Percentiles rank a stretch among this genome's conserved stretches.
Conservation (phyloP, 805 yeast genomes). For the Kazachstania taianensis region DNA sequence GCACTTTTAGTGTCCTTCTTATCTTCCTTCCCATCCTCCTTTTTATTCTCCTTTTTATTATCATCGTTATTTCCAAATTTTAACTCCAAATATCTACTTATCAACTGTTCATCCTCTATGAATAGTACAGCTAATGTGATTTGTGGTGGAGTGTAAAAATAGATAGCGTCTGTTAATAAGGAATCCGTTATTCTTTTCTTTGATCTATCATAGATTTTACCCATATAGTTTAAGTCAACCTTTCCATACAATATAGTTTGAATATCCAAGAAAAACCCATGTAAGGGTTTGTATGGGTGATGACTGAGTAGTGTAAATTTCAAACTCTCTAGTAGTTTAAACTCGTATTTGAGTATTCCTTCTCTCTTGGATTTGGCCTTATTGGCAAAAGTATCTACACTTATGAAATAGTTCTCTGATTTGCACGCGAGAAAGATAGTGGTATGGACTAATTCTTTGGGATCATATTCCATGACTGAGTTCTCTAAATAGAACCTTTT, state of each 20-base stretch:
- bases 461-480: constrained; percentile 81
- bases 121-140: constrained; percentile 83
- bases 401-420: constrained; percentile 81
- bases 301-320: constrained; percentile 76
- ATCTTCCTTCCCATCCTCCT: constrained; percentile 9
- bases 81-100: constrained; percentile 54
- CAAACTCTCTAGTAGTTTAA: constrained; percentile 59
- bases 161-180: constrained; percentile 66
- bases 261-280: constrained; percentile 88
- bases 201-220: constrained; percentile 61
- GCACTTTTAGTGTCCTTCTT: constrained; percentile 4
- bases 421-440: constrained; percentile 88
- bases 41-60: constrained; percentile 5
- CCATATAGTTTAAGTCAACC: constrained; percentile 47
- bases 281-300: constrained; percentile 82
- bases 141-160: constrained; percentile 86
- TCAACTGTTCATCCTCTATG: constrained; percentile 51
- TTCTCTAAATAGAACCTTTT: constrained; percentile 69
- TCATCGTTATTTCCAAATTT: constrained; percentile 38
- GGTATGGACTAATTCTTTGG: constrained; percentile 69
- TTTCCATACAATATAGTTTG: constrained; percentile 45
- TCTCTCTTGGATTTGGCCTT: constrained; percentile 58
- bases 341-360: constrained; percentile 70
- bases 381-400: constrained; percentile 69
- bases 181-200: constrained; percentile 54